phyloP scores from a whole-genome alignment of 106 monocot species.

The Xerophyta viscosa region DNA sequence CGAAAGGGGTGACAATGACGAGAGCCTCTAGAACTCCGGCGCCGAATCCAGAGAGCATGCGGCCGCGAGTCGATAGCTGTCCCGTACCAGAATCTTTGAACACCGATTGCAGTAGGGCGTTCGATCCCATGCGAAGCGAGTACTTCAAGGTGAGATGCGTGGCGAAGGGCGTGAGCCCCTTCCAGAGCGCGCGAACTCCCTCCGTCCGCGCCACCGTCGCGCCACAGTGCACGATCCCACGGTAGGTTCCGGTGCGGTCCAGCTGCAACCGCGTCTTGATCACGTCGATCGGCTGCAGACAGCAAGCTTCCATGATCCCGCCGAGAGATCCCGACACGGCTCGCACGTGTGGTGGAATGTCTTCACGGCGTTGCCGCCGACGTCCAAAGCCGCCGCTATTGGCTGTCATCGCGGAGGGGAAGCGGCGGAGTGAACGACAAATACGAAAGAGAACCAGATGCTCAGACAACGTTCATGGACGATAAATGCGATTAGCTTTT shows the following conservation, averaged over 20 bases:
- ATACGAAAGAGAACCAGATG: too few species aligned
- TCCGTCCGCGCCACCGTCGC: constrained; percentile 33
- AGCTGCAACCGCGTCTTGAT: constrained; percentile 96
- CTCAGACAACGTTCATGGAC: too few species aligned
- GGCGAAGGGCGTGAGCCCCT: constrained; percentile 79
- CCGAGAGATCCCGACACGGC: constrained; percentile 82
- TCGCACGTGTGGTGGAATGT: constrained; percentile 54
- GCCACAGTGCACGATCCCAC: constrained; percentile 65
- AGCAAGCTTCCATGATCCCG: constrained; percentile 85
- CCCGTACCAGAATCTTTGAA: constrained; percentile 25
- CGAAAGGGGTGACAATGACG: constrained; percentile 92
- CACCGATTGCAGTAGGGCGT: constrained; percentile 29
- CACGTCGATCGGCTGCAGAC: constrained; percentile 97
- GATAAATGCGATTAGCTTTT: too few species aligned
- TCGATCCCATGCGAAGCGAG: constrained; percentile 69
- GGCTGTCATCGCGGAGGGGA: neutral
- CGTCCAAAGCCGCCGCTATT: neutral
- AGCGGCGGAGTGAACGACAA: neutral
- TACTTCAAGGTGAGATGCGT: constrained; percentile 81
- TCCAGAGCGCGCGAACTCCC: constrained; percentile 71
- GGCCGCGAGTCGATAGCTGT: constrained; percentile 1
- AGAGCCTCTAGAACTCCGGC: constrained; percentile 95
- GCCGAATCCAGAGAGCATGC: constrained; percentile 42
- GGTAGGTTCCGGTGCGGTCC: constrained; percentile 59
- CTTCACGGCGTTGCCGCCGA: neutral